Conservation (phyloP, 1,284 basidiomycete species). For the Sanghuangporus sanghuang region DNA sequence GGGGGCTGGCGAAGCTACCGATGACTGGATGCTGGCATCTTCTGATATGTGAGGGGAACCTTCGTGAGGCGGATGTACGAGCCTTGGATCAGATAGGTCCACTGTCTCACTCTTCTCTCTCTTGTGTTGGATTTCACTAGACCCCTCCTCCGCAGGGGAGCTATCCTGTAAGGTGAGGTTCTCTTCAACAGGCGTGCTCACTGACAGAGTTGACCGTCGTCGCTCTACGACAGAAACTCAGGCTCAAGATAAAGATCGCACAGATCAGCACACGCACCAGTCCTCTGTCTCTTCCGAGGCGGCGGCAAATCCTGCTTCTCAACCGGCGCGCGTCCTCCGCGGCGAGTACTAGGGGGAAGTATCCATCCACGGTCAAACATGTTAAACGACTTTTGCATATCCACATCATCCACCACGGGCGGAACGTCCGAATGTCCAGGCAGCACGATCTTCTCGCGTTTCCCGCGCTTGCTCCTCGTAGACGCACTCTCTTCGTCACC, state of each 20-base stretch:
- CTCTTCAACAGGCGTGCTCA: conserved; percentile 45
- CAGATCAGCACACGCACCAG: conserved; percentile 34
- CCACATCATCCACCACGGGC: conserved; percentile 63
- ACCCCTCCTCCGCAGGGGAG: not conserved
- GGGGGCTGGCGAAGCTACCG: not conserved
- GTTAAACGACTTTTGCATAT: conserved; percentile 69
- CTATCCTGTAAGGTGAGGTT: conserved; percentile 34
- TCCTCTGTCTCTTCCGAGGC: conserved; percentile 46
- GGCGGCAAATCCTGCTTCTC: conserved; percentile 37
- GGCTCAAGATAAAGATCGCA: not conserved
- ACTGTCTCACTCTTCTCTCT: conserved; percentile 14
- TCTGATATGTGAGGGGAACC: not conserved
- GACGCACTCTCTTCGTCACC: conserved; percentile 18
- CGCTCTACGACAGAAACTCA: conserved; percentile 29
- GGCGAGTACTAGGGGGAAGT: conserved; percentile 66
- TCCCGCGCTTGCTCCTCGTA: conserved; percentile 9
- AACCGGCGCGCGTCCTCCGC: conserved; percentile 44
- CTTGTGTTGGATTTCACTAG: conserved; percentile 11
- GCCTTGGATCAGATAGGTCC: conserved; percentile 9
- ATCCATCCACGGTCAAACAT: conserved; percentile 91
- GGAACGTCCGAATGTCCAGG: conserved; percentile 36
- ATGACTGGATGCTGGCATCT: not conserved
- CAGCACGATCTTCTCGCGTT: conserved; percentile 23
- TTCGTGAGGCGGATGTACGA: not conserved
- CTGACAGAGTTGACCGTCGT: conserved; percentile 42